A percentile compares a stretch with the other conserved stretches of the same genome.
Evolutionary conservation across 768 basidiomycete genomes (phyloP).

Genomic region (Lentinula sp.): DNA sequence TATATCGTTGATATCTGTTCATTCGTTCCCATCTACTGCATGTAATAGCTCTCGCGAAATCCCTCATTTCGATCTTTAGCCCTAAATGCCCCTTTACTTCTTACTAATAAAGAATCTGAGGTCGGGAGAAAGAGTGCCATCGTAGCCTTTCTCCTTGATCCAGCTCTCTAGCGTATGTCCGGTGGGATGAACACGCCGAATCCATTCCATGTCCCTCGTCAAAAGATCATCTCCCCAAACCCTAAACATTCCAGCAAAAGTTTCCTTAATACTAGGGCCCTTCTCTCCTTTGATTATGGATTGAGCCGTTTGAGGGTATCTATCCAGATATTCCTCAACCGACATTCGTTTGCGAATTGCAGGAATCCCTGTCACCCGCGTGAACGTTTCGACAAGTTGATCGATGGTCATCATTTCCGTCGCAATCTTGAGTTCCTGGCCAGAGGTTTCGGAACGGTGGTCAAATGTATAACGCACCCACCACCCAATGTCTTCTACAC

Average conservation of each 20-base stretch:
- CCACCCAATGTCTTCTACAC: slow-evolving; percentile 33
- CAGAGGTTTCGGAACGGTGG: slow-evolving; percentile 27
- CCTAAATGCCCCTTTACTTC: too few species aligned
- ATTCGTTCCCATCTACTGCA: too few species aligned
- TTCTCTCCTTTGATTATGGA: slow-evolving; percentile 25
- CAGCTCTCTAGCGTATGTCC: slow-evolving; percentile 31
- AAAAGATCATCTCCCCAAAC: slow-evolving; percentile 38
- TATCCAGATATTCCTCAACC: slow-evolving; percentile 26
- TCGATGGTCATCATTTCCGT: slow-evolving; percentile 31
- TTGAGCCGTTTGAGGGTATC: slow-evolving; percentile 20
- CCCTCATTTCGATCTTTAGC: too few species aligned
- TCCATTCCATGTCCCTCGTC: slow-evolving; percentile 38
- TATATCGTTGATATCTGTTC: background rate
- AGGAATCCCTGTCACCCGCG: slow-evolving; percentile 28
- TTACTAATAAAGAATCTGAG: background rate
- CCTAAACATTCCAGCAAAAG: slow-evolving; percentile 40
- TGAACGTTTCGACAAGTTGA: slow-evolving; percentile 29
- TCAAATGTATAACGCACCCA: slow-evolving; percentile 34
- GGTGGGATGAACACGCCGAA: slow-evolving; percentile 30
- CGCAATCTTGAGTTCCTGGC: slow-evolving; percentile 28
- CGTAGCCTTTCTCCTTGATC: slow-evolving; percentile 31
- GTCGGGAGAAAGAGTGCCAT: slow-evolving; percentile 9
- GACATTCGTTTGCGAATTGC: slow-evolving; percentile 26
- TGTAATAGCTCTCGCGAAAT: too few species aligned
- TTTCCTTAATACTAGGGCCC: slow-evolving; percentile 28